phyloP scores from a whole-genome alignment of 1,139 yeast species.

The Komagataea norvegica region DNA sequence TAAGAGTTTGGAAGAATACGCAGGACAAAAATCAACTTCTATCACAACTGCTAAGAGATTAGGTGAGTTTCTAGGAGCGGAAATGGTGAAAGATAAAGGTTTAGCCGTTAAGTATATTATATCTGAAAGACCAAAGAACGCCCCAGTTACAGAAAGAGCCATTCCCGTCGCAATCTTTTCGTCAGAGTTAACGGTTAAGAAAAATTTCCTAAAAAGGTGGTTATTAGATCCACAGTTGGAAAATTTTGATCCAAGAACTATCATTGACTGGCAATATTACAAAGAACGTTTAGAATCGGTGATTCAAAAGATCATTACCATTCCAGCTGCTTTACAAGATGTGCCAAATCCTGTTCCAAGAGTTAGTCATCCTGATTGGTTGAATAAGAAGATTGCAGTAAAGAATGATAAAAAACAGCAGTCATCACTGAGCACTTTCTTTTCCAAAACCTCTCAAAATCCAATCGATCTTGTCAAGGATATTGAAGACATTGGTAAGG shows the following conservation, averaged over 20 bases:
- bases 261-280: conserved; percentile 93
- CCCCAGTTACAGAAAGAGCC: conserved; percentile 96
- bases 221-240: conserved; percentile 70
- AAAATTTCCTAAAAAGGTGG: conserved; percentile 79
- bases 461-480: conserved; percentile 46
- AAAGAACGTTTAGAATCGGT: conserved; percentile 89
- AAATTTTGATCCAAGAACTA: conserved; percentile 83
- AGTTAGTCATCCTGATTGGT: conserved; percentile 94
- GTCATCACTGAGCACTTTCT: conserved; percentile 55
- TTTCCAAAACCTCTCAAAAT: conserved; percentile 34
- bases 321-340: conserved; percentile 94
- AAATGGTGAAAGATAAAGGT: conserved; percentile 96
- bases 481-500: conserved; percentile 70
- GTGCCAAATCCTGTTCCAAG: conserved; percentile 93
- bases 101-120: conserved; percentile 93
- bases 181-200: conserved; percentile 59
- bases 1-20: conserved; percentile 85
- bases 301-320: conserved; percentile 89
- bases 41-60: conserved; percentile 91
- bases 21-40: conserved; percentile 85
- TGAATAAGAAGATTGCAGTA: conserved; percentile 54
- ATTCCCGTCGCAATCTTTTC: conserved; percentile 95
- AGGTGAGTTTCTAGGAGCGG: conserved; percentile 95
- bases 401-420: conserved; percentile 72
- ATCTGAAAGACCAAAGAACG: conserved; percentile 73